Percentiles rank a stretch among this genome's conserved stretches.
Conservation (phyloP, 495 filamentous ascomycete species). For the Halenospora varia region DNA sequence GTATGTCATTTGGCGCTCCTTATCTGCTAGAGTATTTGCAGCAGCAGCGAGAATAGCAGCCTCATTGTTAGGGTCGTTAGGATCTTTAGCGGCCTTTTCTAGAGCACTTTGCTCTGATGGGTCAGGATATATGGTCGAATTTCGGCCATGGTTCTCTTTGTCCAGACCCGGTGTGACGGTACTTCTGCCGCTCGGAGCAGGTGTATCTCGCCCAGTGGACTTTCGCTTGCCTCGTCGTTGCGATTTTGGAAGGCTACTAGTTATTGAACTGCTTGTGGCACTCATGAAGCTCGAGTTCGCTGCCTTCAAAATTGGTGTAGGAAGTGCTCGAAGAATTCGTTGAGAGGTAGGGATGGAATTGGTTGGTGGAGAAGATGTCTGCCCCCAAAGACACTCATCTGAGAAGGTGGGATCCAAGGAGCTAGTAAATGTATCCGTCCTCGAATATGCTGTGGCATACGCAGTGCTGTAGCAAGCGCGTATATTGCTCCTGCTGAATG, state of each 20-base stretch:
- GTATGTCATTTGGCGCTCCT: constrained; percentile 74
- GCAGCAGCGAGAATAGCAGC: constrained; percentile 40
- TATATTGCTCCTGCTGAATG: constrained; percentile 98
- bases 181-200: constrained; percentile 28
- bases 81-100: constrained; percentile 23
- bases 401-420: constrained; percentile 98
- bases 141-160: constrained; percentile 25
- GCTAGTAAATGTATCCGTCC: constrained; percentile 93
- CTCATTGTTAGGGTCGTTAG: constrained; percentile 25
- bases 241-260: constrained; percentile 73
- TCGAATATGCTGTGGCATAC: constrained; percentile 93
- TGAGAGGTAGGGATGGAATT: constrained; percentile 89
- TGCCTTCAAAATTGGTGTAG: constrained; percentile 86
- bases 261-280: constrained; percentile 85
- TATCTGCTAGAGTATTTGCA: constrained; percentile 47
- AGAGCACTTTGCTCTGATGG: constrained; percentile 19
- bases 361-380: constrained; percentile 67
- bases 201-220: constrained; percentile 39
- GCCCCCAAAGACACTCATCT: constrained; percentile 82
- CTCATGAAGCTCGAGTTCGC: constrained; percentile 95
- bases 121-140: constrained; percentile 24
- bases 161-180: constrained; percentile 24
- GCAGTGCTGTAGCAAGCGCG: constrained; percentile 89
- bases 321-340: constrained; percentile 83
- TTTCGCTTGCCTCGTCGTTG: constrained; percentile 59